Evolutionary conservation across 2,329 filamentous ascomycete species (phyloP).

Genomic region (Colletotrichum euphorbiae): DNA sequence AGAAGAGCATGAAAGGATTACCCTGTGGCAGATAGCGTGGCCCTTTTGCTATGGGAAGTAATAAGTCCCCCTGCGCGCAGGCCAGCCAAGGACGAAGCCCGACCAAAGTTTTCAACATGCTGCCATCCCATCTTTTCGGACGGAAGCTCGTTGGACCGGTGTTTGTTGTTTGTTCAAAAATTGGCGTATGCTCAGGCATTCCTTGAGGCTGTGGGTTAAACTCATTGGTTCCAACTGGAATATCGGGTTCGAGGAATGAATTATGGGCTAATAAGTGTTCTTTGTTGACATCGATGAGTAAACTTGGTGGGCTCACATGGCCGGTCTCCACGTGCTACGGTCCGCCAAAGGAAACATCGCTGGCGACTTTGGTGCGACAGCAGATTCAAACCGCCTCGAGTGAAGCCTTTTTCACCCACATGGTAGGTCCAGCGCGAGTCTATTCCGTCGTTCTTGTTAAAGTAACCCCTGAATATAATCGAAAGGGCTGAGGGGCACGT

Average conservation of each 20-base stretch:
- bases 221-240: too few species aligned
- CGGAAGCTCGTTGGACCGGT: too few species aligned
- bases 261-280: too few species aligned
- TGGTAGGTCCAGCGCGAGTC: slow-evolving; percentile 20
- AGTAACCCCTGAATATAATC: slow-evolving; percentile 30
- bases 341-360: neutral
- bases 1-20: slow-evolving; percentile 28
- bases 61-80: too few species aligned
- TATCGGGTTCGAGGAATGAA: too few species aligned
- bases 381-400: slow-evolving; percentile 9
- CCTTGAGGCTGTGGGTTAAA: too few species aligned
- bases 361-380: neutral
- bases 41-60: neutral
- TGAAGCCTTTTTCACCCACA: neutral
- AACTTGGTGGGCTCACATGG: too few species aligned
- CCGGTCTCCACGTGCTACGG: neutral
- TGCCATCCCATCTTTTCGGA: slow-evolving; percentile 10
- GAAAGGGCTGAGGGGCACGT: slow-evolving; percentile 11
- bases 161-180: too few species aligned
- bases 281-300: too few species aligned
- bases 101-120: neutral
- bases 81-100: too few species aligned
- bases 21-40: slow-evolving; percentile 1
- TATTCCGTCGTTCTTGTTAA: slow-evolving; percentile 38
- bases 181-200: too few species aligned